These are phyloP conservation scores for Bruguiera hainesii DNA, from an alignment of 441 rosid genomes.

Conservation along the genomic window DNA sequence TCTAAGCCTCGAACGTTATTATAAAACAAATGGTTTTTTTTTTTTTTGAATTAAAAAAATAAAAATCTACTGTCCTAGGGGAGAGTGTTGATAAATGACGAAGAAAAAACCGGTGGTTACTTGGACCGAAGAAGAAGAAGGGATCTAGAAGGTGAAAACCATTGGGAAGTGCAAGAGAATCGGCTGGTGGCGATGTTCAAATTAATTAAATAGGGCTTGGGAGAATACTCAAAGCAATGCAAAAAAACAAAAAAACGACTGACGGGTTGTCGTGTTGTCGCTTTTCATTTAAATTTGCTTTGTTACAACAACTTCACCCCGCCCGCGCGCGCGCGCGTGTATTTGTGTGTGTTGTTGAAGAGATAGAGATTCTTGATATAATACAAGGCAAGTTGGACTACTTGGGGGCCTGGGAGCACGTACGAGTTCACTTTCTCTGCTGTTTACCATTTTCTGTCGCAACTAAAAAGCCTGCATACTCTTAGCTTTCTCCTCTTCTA, in stretches of 20 bases:
- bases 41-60: no score
- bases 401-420: not conserved
- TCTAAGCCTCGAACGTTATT: no score
- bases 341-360: no score
- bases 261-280: conserved; percentile 3
- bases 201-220: not conserved
- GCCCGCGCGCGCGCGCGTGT: no score
- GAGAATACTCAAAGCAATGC: not conserved
- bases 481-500: no score
- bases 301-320: not conserved
- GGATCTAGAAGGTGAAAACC: not conserved
- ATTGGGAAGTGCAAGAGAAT: conserved; percentile 17
- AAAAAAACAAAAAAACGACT: no score
- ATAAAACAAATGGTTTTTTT: no score
- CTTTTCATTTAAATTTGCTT: conserved; percentile 10
- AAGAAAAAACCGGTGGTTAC: no score
- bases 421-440: not conserved
- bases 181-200: conserved; percentile 5
- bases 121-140: not conserved
- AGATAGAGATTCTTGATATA: no score
- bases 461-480: no score
- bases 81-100: no score
- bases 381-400: not conserved
- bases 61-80: no score
- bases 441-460: not conserved